These are phyloP conservation scores for Dissophora globulifera DNA, from an alignment of 192 early-diverging fungal species.

Conservation along the genomic window DNA sequence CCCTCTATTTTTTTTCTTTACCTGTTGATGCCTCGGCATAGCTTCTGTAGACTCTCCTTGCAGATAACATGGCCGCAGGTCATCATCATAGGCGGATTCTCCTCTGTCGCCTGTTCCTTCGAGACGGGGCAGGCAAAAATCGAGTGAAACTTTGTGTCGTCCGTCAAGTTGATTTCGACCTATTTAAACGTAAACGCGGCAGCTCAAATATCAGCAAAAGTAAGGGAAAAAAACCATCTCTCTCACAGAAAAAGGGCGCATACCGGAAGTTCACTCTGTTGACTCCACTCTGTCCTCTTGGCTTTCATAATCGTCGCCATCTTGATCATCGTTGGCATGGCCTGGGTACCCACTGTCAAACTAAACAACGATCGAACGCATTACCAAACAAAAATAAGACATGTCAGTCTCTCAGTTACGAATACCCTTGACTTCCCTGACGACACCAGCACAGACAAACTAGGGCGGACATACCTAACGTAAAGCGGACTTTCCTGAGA, in stretches of 20 bases:
- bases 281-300: slow-evolving; percentile 89
- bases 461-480: slow-evolving; percentile 70
- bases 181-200: slow-evolving; percentile 4
- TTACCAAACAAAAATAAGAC: not conserved
- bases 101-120: slow-evolving; percentile 91
- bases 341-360: slow-evolving; percentile 82
- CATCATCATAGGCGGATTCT: slow-evolving; percentile 99
- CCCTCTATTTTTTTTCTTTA: too few species aligned
- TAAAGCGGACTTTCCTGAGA: slow-evolving; percentile 79
- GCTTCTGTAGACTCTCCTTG: slow-evolving; percentile 86
- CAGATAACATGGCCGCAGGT: slow-evolving; percentile 96
- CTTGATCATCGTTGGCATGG: slow-evolving; percentile 93
- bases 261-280: slow-evolving; percentile 90
- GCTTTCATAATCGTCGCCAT: slow-evolving; percentile 90
- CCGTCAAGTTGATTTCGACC: slow-evolving; percentile 89
- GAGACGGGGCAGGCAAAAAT: slow-evolving; percentile 97
- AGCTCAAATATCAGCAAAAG: not conserved
- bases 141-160: slow-evolving; percentile 90
- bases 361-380: too few species aligned
- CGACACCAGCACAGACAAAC: too few species aligned
- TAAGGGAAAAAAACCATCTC: too few species aligned
- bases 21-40: slow-evolving; percentile 74
- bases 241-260: not conserved
- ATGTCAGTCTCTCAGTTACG: too few species aligned
- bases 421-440: too few species aligned